Conservation (phyloP, 140 eudicot genomes). For the Erigeron philadelphicus region DNA sequence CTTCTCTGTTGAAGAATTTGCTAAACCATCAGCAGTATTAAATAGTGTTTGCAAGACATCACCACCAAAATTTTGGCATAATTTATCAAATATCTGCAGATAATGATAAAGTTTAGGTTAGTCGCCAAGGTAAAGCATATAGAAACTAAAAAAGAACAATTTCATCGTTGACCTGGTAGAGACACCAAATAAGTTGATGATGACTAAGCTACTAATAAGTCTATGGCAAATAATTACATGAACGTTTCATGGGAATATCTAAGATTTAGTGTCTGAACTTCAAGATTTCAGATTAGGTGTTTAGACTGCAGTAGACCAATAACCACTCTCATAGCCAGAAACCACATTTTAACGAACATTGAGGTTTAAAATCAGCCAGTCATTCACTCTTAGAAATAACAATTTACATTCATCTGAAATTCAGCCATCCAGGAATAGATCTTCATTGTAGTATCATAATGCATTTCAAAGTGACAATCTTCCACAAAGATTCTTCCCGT, state of each 20-base stretch:
- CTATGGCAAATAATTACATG: constrained; percentile 6
- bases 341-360: not conserved
- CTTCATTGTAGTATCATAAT: not conserved
- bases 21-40: constrained; percentile 73
- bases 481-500: not conserved
- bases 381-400: constrained; percentile 7
- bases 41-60: constrained; percentile 88
- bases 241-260: constrained; percentile 5
- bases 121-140: not conserved
- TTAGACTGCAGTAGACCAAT: not conserved
- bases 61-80: constrained; percentile 94
- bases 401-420: not conserved
- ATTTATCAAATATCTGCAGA: constrained; percentile 84
- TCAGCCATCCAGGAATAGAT: not conserved
- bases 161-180: constrained; percentile 4
- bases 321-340: constrained; percentile 2
- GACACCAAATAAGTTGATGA: constrained; percentile 6
- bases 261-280: not conserved
- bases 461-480: not conserved
- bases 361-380: not conserved
- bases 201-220: constrained; percentile 19
- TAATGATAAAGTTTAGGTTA: constrained; percentile 10
- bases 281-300: not conserved
- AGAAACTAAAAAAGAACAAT: constrained; percentile 13
- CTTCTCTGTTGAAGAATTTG: constrained; percentile 61